Percentiles rank a stretch among this genome's conserved stretches.
These are phyloP conservation scores for Achlya hypogyna DNA, from an alignment of 352 stramenopile genomes.

Conservation along the genomic window DNA sequence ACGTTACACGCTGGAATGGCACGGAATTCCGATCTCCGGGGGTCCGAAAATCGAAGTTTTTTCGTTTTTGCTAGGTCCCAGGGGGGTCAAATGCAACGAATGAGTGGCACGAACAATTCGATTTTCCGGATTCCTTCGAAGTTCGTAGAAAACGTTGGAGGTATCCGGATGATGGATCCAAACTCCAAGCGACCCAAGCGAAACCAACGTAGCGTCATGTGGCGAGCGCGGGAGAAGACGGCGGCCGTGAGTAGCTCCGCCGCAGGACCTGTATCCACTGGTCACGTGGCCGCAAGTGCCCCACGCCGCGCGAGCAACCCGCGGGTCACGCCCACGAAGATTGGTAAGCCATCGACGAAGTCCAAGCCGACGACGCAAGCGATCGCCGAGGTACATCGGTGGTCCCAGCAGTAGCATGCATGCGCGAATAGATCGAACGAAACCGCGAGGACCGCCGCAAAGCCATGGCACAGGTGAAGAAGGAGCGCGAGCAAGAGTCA, in stretches of 20 bases:
- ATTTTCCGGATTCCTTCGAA: not conserved
- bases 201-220: not conserved
- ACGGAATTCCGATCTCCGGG: not conserved
- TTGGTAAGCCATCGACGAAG: not conserved
- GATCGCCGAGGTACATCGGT: slow-evolving; percentile 6
- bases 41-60: not conserved
- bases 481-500: slow-evolving; percentile 75
- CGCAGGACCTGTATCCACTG: too few relatives aligned
- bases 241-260: too few relatives aligned
- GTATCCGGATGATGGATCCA: not conserved
- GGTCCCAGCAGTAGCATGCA: not conserved
- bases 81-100: not conserved
- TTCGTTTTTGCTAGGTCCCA: not conserved
- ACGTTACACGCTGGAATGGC: not conserved
- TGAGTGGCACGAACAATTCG: not conserved
- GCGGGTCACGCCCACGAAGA: not conserved
- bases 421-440: slow-evolving; percentile 53
- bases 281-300: not conserved
- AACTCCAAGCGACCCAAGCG: not conserved
- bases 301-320: not conserved
- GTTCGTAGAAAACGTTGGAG: not conserved
- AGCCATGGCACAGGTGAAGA: slow-evolving; percentile 79
- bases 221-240: not conserved
- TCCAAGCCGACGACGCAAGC: slow-evolving; percentile 16
- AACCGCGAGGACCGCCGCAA: slow-evolving; percentile 76